Conservation (phyloP, 257 asterid species). For the Salvia splendens region DNA sequence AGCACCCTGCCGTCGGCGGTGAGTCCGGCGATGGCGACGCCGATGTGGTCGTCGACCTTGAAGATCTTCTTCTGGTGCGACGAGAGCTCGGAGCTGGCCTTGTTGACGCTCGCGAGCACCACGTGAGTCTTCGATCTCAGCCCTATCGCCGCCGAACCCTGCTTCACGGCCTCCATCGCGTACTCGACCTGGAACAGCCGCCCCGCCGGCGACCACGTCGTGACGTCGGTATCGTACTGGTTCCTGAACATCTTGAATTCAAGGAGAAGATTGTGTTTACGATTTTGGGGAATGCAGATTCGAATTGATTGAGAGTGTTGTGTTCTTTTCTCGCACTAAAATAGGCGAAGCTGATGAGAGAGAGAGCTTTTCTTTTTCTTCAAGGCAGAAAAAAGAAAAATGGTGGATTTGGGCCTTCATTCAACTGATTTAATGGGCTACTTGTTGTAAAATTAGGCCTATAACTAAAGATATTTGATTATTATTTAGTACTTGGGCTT, state of each 20-base stretch:
- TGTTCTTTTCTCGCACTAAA: slow-evolving; percentile 23
- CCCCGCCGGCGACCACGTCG: slow-evolving; percentile 99
- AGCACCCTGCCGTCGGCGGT: slow-evolving; percentile 98
- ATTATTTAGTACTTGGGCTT: neutral
- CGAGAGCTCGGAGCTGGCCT: slow-evolving; percentile 88
- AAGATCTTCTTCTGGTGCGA: slow-evolving; percentile 99
- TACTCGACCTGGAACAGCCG: slow-evolving; percentile 92
- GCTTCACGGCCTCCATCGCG: slow-evolving; percentile 99
- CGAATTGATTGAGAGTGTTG: slow-evolving; percentile 12
- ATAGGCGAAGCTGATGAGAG: slow-evolving; percentile 25
- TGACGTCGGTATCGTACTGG: slow-evolving; percentile 98
- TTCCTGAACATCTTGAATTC: slow-evolving; percentile 70
- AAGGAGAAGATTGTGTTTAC: slow-evolving; percentile 9
- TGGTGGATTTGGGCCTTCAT: neutral
- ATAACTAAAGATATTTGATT: neutral
- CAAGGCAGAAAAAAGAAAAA: slow-evolving; percentile 44
- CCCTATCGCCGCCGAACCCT: slow-evolving; percentile 98
- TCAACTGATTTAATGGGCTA: neutral
- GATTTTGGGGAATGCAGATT: slow-evolving; percentile 19
- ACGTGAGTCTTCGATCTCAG: slow-evolving; percentile 93
- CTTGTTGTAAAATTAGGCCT: neutral
- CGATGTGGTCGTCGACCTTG: slow-evolving; percentile 98
- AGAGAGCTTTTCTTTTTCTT: slow-evolving; percentile 46
- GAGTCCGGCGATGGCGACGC: slow-evolving; percentile 97
- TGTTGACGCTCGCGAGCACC: slow-evolving; percentile 82